Base-by-base conservation (phyloP, 495 filamentous ascomycete genomes). In the Neurospora terricola region DNA sequence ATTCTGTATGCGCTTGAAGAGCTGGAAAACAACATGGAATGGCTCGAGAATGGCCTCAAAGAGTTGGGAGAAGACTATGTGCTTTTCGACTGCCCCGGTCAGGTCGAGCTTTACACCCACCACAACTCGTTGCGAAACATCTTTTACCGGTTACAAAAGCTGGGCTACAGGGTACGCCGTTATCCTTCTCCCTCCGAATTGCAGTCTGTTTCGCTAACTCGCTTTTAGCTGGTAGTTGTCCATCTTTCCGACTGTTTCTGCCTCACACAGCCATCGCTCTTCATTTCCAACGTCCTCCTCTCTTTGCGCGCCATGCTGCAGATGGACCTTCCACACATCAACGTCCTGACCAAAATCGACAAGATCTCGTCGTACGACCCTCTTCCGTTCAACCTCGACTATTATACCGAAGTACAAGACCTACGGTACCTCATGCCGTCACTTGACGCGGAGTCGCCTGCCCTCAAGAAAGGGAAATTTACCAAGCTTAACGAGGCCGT, bases 331-430 rank as follows among this genome's bases (percentile, higher is more conserved):
- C 93, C 96, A 16, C 93, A 97, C 77, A 86, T 99, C 72, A 98
- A 99, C 80, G 92, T 98, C 72, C 87, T 99, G 34, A 97, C 94
- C 23, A 99, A 99, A 83, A 97, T 99, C 81, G 96, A 99, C 83
- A 96, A 96, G 75, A 84, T 98, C 38, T 73, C 84, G 12, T 83
- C 87, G 12, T 97, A 97, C 78, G 87, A 91, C 54, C 88, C 91
- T 10, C 88, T 98, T 0, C 92, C 94, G 0, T 98, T 99, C 85
- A 94, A 95, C 76, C 88, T 99, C 42, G 94, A 97, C 75, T 99
- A 90, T 80, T 99, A 98, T 82, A 97, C 96, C 70, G 96, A 99
- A 79, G 94, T 98, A n/a, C 93, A 98, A 82, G 93, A 97, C 72
- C 89, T 99, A 6, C 86, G 86, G 4, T 92, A 97, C 75, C 88